phyloP scores from a whole-genome alignment of 2,329 filamentous ascomycete species.

The Neonectria ditissima region DNA sequence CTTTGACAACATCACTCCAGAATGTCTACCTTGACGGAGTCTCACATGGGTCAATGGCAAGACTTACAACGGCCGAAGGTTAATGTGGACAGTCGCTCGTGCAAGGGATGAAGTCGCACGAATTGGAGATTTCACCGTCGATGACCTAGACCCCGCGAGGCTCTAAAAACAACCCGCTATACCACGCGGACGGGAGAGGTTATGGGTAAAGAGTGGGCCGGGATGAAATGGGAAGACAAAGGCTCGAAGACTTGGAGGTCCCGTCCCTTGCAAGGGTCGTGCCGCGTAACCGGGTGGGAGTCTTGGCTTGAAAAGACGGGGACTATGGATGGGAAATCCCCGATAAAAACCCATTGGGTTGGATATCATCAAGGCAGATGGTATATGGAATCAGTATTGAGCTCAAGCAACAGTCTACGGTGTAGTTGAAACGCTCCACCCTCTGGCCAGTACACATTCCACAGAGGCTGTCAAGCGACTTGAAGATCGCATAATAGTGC shows the following conservation, averaged over 20 bases:
- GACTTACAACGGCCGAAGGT: neutral
- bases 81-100: no score
- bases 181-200: conserved; percentile 7
- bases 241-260: neutral
- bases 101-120: conserved; percentile 27
- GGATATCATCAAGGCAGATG: no score
- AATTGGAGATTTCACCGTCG: conserved; percentile 36
- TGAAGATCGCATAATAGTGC: neutral
- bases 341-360: no score
- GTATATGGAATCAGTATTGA: no score
- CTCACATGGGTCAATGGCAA: conserved; percentile 14
- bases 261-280: neutral
- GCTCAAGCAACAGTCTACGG: no score
- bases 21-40: neutral
- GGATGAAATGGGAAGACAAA: conserved; percentile 5
- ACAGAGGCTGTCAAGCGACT: no score
- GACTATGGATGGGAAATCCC: neutral
- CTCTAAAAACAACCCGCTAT: neutral
- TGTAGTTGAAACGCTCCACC: no score
- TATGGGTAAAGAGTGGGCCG: neutral
- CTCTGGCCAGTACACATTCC: no score
- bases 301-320: neutral
- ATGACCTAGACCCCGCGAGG: neutral
- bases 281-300: neutral
- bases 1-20: neutral